A percentile compares a stretch with the other conserved stretches of the same genome.
Conservation (phyloP, 2,329 filamentous ascomycete species). For the Colletotrichum zoysiae region DNA sequence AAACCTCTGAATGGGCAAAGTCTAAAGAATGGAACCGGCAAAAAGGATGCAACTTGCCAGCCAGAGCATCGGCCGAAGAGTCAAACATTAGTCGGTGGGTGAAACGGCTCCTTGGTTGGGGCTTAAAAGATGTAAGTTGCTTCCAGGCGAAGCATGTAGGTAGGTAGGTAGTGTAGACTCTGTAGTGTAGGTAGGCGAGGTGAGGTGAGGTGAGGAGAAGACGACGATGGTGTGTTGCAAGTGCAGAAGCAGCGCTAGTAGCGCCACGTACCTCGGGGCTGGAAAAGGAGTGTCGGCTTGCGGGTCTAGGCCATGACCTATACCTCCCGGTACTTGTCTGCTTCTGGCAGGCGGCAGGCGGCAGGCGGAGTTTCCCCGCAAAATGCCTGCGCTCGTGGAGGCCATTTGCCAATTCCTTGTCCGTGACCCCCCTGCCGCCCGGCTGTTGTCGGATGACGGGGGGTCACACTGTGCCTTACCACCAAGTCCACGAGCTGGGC, state of each 20-base stretch:
- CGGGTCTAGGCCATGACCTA: not conserved
- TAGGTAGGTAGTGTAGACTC: too few relatives aligned
- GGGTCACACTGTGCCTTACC: constrained; percentile 23
- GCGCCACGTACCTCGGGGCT: not conserved
- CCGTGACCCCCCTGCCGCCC: constrained; percentile 5
- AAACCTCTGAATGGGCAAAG: constrained; percentile 14
- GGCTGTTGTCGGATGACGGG: constrained; percentile 25
- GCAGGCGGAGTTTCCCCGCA: constrained; percentile 37
- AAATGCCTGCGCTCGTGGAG: constrained; percentile 24
- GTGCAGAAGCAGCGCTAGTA: not conserved
- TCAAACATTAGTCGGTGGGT: not conserved
- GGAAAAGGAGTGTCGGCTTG: not conserved
- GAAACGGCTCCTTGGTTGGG: not conserved
- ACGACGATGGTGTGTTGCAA: not conserved
- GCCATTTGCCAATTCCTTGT: constrained; percentile 21
- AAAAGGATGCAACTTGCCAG: not conserved
- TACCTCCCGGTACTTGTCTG: not conserved
- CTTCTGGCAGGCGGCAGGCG: constrained; percentile 22
- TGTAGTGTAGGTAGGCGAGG: too few relatives aligned
- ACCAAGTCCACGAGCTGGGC: not conserved
- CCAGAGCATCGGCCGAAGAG: not conserved
- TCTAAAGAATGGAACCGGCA: constrained; percentile 22
- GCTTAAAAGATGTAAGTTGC: not conserved
- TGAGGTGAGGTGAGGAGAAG: too few relatives aligned
- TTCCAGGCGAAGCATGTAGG: not conserved